phyloP scores from a whole-genome alignment of 306 rosid genomes.

The Lathyrus sativus region DNA sequence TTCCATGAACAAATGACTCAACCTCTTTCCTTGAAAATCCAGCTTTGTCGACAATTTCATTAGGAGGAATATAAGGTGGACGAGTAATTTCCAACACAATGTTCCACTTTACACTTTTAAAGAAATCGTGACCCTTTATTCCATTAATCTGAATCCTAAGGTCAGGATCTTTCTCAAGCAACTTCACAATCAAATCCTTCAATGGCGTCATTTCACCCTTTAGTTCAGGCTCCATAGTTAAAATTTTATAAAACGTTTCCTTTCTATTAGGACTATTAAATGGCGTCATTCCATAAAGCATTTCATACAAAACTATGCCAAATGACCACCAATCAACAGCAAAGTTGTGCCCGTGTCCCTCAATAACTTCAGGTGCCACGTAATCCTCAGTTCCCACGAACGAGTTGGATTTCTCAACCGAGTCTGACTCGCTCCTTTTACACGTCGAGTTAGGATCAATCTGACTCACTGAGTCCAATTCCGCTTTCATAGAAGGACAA shows the following conservation, averaged over 20 bases:
- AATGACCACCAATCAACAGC: constrained; percentile 95
- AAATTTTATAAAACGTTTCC: constrained; percentile 68
- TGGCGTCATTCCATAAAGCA: constrained; percentile 79
- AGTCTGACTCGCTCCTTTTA: constrained; percentile 39
- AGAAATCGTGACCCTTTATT: constrained; percentile 75
- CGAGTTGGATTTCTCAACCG: constrained; percentile 78
- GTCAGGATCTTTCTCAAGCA: constrained; percentile 68
- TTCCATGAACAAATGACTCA: constrained; percentile 59
- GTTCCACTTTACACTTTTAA: constrained; percentile 62
- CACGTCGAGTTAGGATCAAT: neutral
- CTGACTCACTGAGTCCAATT: constrained; percentile 30
- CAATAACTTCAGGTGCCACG: constrained; percentile 83
- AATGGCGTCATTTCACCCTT: constrained; percentile 59
- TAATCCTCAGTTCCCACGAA: constrained; percentile 98
- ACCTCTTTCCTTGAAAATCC: constrained; percentile 48
- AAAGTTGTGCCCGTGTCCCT: constrained; percentile 73
- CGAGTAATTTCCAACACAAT: constrained; percentile 51
- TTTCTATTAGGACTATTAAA: constrained; percentile 65
- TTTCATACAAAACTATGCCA: constrained; percentile 72
- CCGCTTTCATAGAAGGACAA: constrained; percentile 42
- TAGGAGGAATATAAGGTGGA: constrained; percentile 74
- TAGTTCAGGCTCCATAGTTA: constrained; percentile 49
- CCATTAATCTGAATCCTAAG: constrained; percentile 58
- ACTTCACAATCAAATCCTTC: constrained; percentile 54
- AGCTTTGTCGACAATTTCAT: constrained; percentile 36